A percentile compares a stretch with the other conserved stretches of the same genome.
Evolutionary conservation across 305 asterid species (phyloP).

Genomic region (Caryopteris hybrid): DNA sequence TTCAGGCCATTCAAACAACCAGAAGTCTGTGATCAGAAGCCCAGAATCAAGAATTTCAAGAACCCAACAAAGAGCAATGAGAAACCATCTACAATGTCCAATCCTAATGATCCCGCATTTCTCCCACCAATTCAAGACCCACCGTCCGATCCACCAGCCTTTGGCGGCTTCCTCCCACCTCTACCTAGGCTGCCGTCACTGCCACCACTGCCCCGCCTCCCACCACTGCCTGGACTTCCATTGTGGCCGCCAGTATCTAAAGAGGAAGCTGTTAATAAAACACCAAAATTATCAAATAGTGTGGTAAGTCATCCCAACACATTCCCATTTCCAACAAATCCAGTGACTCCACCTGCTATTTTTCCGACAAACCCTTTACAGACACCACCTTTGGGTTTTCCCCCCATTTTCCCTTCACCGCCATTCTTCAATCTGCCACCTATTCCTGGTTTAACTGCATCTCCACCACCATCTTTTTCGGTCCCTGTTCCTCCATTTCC

Average conservation of each 20-base stretch:
- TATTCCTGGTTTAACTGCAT: slow-evolving; percentile 48
- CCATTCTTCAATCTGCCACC: slow-evolving; percentile 45
- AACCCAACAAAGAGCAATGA: background rate
- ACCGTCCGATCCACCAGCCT: slow-evolving; percentile 35
- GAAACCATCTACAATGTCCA: slow-evolving; percentile 28
- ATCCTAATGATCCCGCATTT: slow-evolving; percentile 56
- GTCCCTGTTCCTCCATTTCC: slow-evolving; percentile 64
- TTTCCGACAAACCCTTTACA: slow-evolving; percentile 45
- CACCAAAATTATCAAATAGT: slow-evolving; percentile 25
- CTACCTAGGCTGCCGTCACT: slow-evolving; percentile 40
- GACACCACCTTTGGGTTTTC: slow-evolving; percentile 54
- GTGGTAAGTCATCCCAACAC: slow-evolving; percentile 21
- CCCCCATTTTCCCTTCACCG: slow-evolving; percentile 35
- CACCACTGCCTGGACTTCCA: slow-evolving; percentile 57
- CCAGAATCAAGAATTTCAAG: slow-evolving; percentile 22
- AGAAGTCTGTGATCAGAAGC: slow-evolving; percentile 54
- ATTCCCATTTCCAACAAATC: slow-evolving; percentile 30
- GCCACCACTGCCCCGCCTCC: slow-evolving; percentile 41
- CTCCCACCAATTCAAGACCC: slow-evolving; percentile 62
- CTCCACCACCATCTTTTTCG: slow-evolving; percentile 45
- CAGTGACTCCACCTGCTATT: slow-evolving; percentile 18
- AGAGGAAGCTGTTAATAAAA: slow-evolving; percentile 13
- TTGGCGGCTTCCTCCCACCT: slow-evolving; percentile 36
- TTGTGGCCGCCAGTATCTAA: slow-evolving; percentile 35
- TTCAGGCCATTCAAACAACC: slow-evolving; percentile 79